These are phyloP conservation scores for Aurantiochytrium sp. DNA, from an alignment of 108 stramenopile genomes.

Conservation along the genomic window DNA sequence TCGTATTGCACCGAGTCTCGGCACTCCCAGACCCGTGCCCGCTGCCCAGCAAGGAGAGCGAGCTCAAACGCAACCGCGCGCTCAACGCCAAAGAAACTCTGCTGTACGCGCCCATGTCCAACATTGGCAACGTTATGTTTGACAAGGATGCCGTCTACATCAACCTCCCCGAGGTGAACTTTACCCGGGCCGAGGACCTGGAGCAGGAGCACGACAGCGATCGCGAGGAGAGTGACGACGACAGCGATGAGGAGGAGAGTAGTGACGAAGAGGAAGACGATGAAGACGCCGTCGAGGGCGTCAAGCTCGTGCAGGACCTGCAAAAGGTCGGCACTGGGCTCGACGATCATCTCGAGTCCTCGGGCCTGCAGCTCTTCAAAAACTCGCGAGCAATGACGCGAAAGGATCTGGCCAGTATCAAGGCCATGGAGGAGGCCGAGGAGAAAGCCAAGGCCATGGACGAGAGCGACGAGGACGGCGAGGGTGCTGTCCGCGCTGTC, in stretches of 20 bases:
- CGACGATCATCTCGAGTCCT: conserved; percentile 76
- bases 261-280: conserved; percentile 49
- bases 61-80: conserved; percentile 58
- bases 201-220: conserved; percentile 31
- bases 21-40: conserved; percentile 70
- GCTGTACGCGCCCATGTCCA: conserved; percentile 87
- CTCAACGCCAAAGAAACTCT: conserved; percentile 80
- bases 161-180: conserved; percentile 80
- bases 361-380: conserved; percentile 74
- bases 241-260: conserved; percentile 43
- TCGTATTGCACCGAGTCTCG: conserved; percentile 63
- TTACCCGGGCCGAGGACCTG: conserved; percentile 75
- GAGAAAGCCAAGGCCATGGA: conserved; percentile 42
- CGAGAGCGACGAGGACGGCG: conserved; percentile 33
- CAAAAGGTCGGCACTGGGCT: conserved; percentile 80
- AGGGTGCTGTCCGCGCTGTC: not conserved
- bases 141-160: conserved; percentile 97
- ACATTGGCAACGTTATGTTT: conserved; percentile 82
- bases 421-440: not conserved
- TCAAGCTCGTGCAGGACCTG: conserved; percentile 71
- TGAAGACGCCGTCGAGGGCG: conserved; percentile 50
- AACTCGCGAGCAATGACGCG: conserved; percentile 59
- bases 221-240: conserved; percentile 43
- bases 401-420: not conserved
- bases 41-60: conserved; percentile 68